Conservation (phyloP, 495 filamentous ascomycete genomes). For the Tetracladium setigerum region DNA sequence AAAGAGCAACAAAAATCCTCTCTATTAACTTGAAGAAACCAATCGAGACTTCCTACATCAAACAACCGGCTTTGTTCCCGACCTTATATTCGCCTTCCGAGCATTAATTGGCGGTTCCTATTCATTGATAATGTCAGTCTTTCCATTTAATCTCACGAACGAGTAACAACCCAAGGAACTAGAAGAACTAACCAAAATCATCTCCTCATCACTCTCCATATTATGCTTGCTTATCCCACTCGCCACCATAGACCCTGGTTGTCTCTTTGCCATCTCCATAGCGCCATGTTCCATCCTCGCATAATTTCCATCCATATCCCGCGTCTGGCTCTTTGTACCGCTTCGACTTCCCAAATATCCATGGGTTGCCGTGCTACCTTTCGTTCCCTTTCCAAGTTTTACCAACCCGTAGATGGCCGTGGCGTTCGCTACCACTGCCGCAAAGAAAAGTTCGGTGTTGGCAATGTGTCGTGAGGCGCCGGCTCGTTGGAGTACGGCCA, state of each 20-base stretch:
- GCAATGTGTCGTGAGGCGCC: not conserved
- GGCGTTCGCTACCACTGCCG: not conserved
- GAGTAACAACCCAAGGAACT: not conserved
- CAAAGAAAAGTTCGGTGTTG: not conserved
- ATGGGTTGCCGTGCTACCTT: not conserved
- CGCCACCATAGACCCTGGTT: not conserved
- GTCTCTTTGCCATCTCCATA: not conserved
- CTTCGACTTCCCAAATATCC: not conserved
- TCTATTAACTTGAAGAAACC: too few species aligned
- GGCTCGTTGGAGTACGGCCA: not conserved
- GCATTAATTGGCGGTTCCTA: too few species aligned
- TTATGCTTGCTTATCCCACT: not conserved
- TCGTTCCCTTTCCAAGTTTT: not conserved
- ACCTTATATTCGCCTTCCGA: too few species aligned
- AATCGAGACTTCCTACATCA: too few species aligned
- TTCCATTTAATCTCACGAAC: too few species aligned
- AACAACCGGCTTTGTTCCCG: too few species aligned
- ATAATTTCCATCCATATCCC: not conserved
- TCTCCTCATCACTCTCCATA: conserved; percentile 16
- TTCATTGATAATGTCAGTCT: too few species aligned
- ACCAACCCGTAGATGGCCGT: not conserved
- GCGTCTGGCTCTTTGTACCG: not conserved
- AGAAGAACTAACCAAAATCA: conserved; percentile 33
- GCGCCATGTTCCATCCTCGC: not conserved
- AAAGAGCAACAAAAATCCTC: too few species aligned